Conservation (phyloP, 208 protist genomes). For the Trypanosoma scelopori region DNA sequence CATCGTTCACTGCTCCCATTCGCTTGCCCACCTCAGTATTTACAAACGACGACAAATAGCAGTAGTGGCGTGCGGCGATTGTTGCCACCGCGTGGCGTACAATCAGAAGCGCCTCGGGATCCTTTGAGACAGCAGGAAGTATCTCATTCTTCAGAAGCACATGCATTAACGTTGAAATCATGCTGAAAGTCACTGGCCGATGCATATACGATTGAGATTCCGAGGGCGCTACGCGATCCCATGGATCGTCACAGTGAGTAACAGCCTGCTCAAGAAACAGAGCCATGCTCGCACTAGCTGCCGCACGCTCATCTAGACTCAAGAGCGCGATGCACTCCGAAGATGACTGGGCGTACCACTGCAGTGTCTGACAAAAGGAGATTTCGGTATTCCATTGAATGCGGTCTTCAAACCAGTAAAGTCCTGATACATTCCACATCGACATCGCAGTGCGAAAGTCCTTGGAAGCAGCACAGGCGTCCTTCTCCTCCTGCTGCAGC, state of each 20-base stretch:
- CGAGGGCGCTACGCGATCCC: not conserved
- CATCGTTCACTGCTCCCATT: not conserved
- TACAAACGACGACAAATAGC: constrained; percentile 4
- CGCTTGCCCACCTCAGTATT: not conserved
- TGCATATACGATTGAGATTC: not conserved
- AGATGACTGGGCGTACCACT: not conserved
- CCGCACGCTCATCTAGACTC: not conserved
- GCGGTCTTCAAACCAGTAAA: constrained; percentile 17
- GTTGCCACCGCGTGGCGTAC: constrained; percentile 3
- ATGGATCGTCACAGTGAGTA: constrained; percentile 9
- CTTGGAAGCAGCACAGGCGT: constrained; percentile 1
- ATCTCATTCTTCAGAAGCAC: not conserved
- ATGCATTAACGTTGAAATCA: not conserved
- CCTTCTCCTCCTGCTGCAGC: not conserved
- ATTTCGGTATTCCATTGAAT: constrained; percentile 7
- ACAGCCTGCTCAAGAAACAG: constrained; percentile 4
- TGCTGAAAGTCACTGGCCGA: not conserved
- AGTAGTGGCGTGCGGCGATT: not conserved
- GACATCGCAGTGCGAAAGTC: constrained; percentile 18
- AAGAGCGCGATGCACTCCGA: not conserved
- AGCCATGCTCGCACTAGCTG: not conserved
- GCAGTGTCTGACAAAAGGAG: constrained; percentile 9
- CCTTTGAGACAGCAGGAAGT: not conserved
- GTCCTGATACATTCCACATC: constrained; percentile 14
- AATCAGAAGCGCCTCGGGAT: not conserved